Percentiles rank a stretch among this genome's conserved stretches.
phyloP scores from a whole-genome alignment of 495 filamentous ascomycete genomes.

The Hyphodiscus hymeniophilus region DNA sequence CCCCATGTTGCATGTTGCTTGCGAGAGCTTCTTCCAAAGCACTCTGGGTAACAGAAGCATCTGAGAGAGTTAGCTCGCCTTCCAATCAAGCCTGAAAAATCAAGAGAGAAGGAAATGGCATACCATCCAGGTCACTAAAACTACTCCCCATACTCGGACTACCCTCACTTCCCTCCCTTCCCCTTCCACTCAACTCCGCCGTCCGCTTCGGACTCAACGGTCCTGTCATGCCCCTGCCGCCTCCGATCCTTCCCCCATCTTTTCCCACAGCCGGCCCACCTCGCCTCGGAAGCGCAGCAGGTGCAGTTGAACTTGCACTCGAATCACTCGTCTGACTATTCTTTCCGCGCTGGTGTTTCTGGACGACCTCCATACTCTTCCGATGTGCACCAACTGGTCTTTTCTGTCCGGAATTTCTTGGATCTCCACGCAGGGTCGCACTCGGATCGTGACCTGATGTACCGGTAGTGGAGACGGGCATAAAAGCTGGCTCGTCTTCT shows the following conservation, averaged over 20 bases:
- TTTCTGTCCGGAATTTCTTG: constrained; percentile 30
- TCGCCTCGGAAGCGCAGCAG: constrained; percentile 16
- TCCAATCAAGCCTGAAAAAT: neutral
- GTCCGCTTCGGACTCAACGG: constrained; percentile 37
- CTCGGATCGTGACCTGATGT: constrained; percentile 41
- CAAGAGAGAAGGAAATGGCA: constrained; percentile 15
- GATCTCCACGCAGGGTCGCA: constrained; percentile 51
- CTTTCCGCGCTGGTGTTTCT: constrained; percentile 15
- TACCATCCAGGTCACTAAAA: constrained; percentile 94
- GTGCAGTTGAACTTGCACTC: constrained; percentile 50
- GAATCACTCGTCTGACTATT: constrained; percentile 48
- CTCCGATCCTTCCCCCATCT: constrained; percentile 4
- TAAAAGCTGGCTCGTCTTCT: constrained; percentile 46
- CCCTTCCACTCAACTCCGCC: constrained; percentile 47
- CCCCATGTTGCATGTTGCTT: constrained; percentile 80
- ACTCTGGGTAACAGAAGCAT: constrained; percentile 89
- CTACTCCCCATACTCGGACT: constrained; percentile 97
- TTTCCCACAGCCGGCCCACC: constrained; percentile 5
- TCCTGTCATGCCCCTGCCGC: constrained; percentile 10
- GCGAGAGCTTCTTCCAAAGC: constrained; percentile 89
- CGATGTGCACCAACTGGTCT: constrained; percentile 20
- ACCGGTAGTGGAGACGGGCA: constrained; percentile 71
- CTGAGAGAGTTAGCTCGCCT: constrained; percentile 31
- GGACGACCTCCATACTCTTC: constrained; percentile 24
- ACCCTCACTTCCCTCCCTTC: constrained; percentile 68